phyloP scores from a whole-genome alignment of 2,329 filamentous ascomycete genomes.

The Fusarium proliferatum region DNA sequence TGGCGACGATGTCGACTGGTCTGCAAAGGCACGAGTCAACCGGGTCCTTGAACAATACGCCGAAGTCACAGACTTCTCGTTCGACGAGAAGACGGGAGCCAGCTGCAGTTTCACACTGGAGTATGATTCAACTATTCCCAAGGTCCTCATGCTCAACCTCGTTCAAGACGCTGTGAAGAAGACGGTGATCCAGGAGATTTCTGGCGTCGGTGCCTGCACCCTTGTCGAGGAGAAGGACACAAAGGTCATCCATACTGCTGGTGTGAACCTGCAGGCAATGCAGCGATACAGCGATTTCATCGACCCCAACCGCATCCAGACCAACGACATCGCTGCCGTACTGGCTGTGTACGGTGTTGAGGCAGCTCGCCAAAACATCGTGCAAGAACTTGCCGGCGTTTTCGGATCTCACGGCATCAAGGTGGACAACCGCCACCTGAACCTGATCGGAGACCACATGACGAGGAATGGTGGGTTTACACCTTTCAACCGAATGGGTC shows the following conservation, averaged over 20 bases:
- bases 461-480: slow-evolving; percentile 91
- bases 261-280: slow-evolving; percentile 91
- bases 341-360: slow-evolving; percentile 91
- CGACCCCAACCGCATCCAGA: slow-evolving; percentile 86
- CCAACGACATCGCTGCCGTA: slow-evolving; percentile 92
- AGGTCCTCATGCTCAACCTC: slow-evolving; percentile 91
- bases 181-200: slow-evolving; percentile 88
- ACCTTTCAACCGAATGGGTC: slow-evolving; percentile 90
- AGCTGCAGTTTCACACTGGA: slow-evolving; percentile 86
- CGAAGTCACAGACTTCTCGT: slow-evolving; percentile 81
- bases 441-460: slow-evolving; percentile 97
- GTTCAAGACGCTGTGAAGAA: slow-evolving; percentile 83
- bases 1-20: slow-evolving; percentile 52
- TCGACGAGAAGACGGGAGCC: slow-evolving; percentile 77
- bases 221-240: slow-evolving; percentile 66
- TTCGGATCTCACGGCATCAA: slow-evolving; percentile 92
- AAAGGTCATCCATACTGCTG: slow-evolving; percentile 78
- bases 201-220: slow-evolving; percentile 78
- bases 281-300: slow-evolving; percentile 87
- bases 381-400: slow-evolving; percentile 84
- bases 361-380: slow-evolving; percentile 87
- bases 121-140: slow-evolving; percentile 83
- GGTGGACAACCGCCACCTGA: slow-evolving; percentile 92
- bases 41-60: slow-evolving; percentile 72
- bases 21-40: slow-evolving; percentile 65